phyloP scores from a whole-genome alignment of 345 rosid species.

The Boechera divaricarpa region DNA sequence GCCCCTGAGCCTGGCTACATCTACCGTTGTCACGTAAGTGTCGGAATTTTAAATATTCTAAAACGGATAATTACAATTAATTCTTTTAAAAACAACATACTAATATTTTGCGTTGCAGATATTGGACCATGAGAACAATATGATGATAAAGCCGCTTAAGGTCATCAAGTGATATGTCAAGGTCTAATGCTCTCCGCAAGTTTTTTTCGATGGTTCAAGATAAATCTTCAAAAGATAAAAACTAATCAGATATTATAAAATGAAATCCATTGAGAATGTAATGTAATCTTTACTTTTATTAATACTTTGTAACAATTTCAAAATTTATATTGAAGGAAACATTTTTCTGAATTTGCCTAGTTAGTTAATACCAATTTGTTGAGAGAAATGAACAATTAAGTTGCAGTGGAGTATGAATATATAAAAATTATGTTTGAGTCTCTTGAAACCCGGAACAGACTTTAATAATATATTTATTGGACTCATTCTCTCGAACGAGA shows the following conservation, averaged over 20 bases:
- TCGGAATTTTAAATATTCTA: background rate
- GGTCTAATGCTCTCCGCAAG: conserved; percentile 12
- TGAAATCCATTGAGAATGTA: conserved; percentile 5
- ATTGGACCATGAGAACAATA: conserved; percentile 87
- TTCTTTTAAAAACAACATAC: background rate
- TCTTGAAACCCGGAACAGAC: background rate
- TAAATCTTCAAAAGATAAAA: background rate
- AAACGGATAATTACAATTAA: background rate
- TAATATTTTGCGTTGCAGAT: conserved; percentile 54
- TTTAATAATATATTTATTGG: too few species aligned
- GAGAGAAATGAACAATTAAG: too few species aligned
- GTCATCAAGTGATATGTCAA: conserved; percentile 47
- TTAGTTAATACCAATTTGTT: too few species aligned
- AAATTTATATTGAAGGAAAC: background rate
- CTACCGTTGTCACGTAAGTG: conserved; percentile 91
- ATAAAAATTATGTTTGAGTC: too few species aligned
- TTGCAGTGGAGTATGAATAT: too few species aligned
- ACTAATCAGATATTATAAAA: background rate
- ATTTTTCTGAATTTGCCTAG: too few species aligned
- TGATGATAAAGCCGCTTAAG: conserved; percentile 85
- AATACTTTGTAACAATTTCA: background rate
- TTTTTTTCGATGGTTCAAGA: background rate
- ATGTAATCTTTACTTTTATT: background rate
- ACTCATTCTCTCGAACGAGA: background rate
- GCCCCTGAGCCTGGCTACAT: conserved; percentile 74